These are phyloP conservation scores for Chlamydomonas sp. DNA, from an alignment of 139 green algal genomes.

Conservation along the genomic window DNA sequence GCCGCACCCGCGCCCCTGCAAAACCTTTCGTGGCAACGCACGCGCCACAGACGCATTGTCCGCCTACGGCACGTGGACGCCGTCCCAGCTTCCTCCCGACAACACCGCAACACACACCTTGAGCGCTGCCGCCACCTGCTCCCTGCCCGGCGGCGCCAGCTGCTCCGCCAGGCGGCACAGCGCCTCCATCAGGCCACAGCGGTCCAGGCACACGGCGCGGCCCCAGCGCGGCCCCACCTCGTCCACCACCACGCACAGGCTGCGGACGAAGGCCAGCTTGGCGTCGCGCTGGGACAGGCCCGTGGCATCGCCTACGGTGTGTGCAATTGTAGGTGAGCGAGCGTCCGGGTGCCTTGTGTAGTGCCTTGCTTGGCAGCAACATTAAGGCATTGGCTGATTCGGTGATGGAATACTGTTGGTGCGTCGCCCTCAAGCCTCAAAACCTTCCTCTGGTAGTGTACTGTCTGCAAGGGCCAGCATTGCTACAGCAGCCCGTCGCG, in stretches of 20 bases:
- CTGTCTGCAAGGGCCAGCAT: too few species aligned
- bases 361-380: too few species aligned
- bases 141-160: slow-evolving; percentile 20
- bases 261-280: slow-evolving; percentile 26
- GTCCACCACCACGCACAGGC: slow-evolving; percentile 27
- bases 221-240: slow-evolving; percentile 4
- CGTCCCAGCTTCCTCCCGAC: background rate
- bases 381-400: too few species aligned
- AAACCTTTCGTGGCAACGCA: too few species aligned
- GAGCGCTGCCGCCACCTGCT: background rate
- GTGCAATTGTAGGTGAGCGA: too few species aligned
- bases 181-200: slow-evolving; percentile 25
- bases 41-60: too few species aligned
- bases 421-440: too few species aligned
- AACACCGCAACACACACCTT: background rate
- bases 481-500: too few species aligned
- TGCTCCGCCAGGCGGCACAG: slow-evolving; percentile 32
- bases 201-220: background rate
- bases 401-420: too few species aligned
- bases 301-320: slow-evolving; percentile 17
- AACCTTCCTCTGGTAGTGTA: too few species aligned
- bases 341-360: too few species aligned
- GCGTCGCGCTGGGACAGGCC: slow-evolving; percentile 10
- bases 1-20: too few species aligned
- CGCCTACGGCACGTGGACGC: background rate